A percentile compares a stretch with the other conserved stretches of the same genome.
Evolutionary conservation across 1,139 yeast genomes (phyloP).

Genomic region (Saccharomyces hybrid): DNA sequence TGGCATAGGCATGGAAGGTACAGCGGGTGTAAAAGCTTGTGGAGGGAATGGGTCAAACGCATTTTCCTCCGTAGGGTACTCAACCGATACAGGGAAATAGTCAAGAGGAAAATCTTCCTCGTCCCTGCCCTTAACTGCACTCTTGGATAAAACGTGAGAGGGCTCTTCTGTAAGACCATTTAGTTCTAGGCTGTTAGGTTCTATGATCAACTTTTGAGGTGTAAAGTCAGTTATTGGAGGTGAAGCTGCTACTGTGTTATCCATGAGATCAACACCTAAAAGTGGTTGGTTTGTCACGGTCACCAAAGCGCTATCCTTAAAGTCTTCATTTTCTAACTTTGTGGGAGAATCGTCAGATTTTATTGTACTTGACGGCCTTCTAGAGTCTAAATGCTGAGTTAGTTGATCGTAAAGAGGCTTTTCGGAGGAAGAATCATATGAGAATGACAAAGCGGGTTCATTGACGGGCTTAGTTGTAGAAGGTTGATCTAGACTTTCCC

Average conservation of each 20-base stretch:
- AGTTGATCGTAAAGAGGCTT: slow-evolving; percentile 25
- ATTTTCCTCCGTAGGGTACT: slow-evolving; percentile 22
- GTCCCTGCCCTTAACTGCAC: slow-evolving; percentile 27
- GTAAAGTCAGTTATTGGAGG: background rate
- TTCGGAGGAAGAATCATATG: slow-evolving; percentile 33
- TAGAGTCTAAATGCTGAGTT: slow-evolving; percentile 10
- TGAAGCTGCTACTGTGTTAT: background rate
- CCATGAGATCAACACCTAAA: background rate
- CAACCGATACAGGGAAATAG: slow-evolving; percentile 41
- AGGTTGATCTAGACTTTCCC: slow-evolving; percentile 47
- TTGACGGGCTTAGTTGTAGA: slow-evolving; percentile 53
- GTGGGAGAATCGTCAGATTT: background rate
- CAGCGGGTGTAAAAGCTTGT: background rate
- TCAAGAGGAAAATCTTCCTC: slow-evolving; percentile 56
- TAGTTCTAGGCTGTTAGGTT: background rate
- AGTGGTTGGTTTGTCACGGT: background rate
- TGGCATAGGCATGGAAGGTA: background rate
- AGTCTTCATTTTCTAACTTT: background rate
- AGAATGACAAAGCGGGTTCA: slow-evolving; percentile 60
- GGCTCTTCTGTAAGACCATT: background rate
- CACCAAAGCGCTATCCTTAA: background rate
- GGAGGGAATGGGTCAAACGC: slow-evolving; percentile 6
- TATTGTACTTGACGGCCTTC: background rate
- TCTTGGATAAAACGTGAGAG: background rate
- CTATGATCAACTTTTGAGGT: background rate